Evolutionary conservation across 352 stramenopile species (phyloP), one percentile per base, ranked within the genome.

Genomic region (Globisporangium solare): DNA sequence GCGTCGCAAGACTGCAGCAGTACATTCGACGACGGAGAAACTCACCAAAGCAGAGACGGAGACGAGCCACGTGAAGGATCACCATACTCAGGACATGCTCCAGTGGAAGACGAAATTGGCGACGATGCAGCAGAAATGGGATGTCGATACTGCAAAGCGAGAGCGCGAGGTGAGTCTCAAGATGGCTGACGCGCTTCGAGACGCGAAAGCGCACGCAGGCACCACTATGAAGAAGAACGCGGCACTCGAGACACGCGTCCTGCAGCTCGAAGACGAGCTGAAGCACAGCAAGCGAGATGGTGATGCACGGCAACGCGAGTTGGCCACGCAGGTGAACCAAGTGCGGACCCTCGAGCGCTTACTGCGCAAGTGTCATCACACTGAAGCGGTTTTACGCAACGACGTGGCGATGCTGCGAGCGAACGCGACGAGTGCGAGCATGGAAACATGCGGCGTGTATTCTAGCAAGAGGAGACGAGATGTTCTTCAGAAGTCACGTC

Each of bases 11-110:
- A 39, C 45, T 5, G 39, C 56, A 18, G 6, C 54, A 10, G 47
- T 73, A 20, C 65, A 75, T 12, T 63, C 76, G 20, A 55, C 55
- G 12, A 59, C 60, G 6, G 72, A 80, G 35, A 85, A 74, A 49
- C 3, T 66, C 7, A 70, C 24, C 14, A 70, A 51, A 50, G 22
- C 78, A 3, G 71, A 82, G 45, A 43, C 12, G 0, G 71, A 81
- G 8, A 17, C 73, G 27, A 67, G 60, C 37, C 56, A 69, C 0
- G 31, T 62, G 1, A 75, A 70, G 52, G 52, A 47, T 0, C 53
- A 14, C 0, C 60, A 68, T 18, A 21, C 51, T 6, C 67, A 79
- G 6, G 64, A 77, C n/a, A 51, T 68, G n/a, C n/a, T 70, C 0
- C 39, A 60, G 3, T 70, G 48, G 60, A 81, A 79, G 52, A 65